phyloP scores from a whole-genome alignment of 768 basidiomycete species.

The Termitomyces sp. region DNA sequence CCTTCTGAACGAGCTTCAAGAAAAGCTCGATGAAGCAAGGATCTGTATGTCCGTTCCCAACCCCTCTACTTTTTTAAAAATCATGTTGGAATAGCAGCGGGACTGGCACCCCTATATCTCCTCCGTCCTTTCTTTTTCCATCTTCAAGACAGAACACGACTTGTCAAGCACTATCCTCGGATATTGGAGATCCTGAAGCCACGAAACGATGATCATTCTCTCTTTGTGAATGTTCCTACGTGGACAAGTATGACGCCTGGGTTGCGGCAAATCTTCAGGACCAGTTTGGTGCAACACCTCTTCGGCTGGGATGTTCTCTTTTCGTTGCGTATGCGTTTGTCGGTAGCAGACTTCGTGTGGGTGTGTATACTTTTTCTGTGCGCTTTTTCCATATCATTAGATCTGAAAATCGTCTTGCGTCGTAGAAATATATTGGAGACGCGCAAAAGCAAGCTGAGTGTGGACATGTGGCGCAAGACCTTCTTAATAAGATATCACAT shows the following conservation, averaged over 20 bases:
- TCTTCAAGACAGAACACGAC: constrained; percentile 29
- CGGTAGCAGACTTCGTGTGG: constrained; percentile 47
- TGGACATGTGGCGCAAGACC: constrained; percentile 45
- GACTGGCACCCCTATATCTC: constrained; percentile 41
- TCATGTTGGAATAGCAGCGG: constrained; percentile 24
- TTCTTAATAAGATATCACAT: constrained; percentile 49
- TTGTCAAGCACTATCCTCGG: constrained; percentile 33
- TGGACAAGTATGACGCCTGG: constrained; percentile 27
- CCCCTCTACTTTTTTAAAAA: not conserved
- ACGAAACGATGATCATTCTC: constrained; percentile 27
- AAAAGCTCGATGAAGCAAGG: constrained; percentile 23
- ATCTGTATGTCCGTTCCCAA: constrained; percentile 22
- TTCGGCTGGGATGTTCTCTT: constrained; percentile 57
- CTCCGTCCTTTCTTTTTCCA: constrained; percentile 50
- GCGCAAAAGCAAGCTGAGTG: constrained; percentile 38
- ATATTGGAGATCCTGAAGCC: constrained; percentile 42
- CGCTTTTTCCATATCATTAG: not conserved
- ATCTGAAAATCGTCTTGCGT: not conserved
- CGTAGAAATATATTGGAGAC: constrained; percentile 44
- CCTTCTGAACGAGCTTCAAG: constrained; percentile 27
- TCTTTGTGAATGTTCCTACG: constrained; percentile 23
- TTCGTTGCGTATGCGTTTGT: constrained; percentile 51
- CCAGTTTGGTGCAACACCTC: constrained; percentile 49
- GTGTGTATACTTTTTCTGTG: constrained; percentile 21
- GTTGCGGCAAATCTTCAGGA: constrained; percentile 40